These are phyloP conservation scores for Ustanciosporium gigantosporum DNA, from an alignment of 1,284 basidiomycete species.

Conservation along the genomic window DNA sequence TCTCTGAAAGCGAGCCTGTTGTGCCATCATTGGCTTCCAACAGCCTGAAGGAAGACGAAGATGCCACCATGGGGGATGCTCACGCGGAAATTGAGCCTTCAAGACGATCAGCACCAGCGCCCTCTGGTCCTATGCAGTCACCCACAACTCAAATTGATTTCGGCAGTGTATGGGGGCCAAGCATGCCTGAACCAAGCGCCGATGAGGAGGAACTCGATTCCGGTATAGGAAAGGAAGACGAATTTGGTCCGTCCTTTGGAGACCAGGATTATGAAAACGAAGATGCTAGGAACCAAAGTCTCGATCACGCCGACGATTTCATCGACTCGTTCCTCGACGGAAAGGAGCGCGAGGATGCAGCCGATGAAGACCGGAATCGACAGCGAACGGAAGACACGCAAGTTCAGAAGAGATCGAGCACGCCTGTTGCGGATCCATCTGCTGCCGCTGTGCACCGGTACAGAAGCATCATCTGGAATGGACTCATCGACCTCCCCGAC, in stretches of 20 bases:
- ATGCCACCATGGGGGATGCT: no score
- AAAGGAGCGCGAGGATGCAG: constrained; percentile 1
- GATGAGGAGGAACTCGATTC: not conserved
- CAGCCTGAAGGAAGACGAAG: not conserved
- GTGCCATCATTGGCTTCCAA: not conserved
- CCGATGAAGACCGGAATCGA: no score
- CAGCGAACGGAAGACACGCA: no score
- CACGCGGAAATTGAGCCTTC: no score
- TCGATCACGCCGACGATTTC: constrained; percentile 36
- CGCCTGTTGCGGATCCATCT: constrained; percentile 23
- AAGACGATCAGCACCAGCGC: not conserved
- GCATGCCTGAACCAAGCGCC: not conserved
- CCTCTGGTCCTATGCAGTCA: not conserved
- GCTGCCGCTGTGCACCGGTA: constrained; percentile 16
- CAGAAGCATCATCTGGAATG: constrained; percentile 48
- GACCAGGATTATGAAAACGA: not conserved
- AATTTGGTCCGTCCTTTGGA: no score
- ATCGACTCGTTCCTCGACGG: constrained; percentile 52
- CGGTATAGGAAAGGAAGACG: not conserved
- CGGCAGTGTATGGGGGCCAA: not conserved
- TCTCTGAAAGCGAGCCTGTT: constrained; percentile 26
- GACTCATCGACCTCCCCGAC: constrained; percentile 58
- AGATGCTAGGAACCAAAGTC: not conserved
- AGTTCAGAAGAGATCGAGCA: constrained; percentile 12
- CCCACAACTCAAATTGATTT: not conserved